Conservation (phyloP, 345 rosid genomes). For the Punica granatum region DNA sequence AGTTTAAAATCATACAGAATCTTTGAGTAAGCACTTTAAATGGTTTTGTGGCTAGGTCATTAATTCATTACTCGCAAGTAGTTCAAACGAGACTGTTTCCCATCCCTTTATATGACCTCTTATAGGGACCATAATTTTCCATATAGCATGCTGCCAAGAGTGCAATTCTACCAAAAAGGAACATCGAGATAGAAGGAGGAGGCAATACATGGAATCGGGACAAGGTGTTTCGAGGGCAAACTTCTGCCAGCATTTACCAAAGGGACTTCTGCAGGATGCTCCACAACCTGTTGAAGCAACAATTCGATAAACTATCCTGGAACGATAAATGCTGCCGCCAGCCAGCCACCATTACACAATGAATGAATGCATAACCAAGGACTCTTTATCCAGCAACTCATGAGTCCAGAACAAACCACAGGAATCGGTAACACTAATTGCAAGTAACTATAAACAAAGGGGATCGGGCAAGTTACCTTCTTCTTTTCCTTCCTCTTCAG, state of each 20-base stretch:
- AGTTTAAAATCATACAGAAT: no score
- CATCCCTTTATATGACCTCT: neutral
- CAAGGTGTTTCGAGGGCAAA: slow-evolving; percentile 28
- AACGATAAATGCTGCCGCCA: slow-evolving; percentile 2
- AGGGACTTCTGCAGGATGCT: slow-evolving; percentile 30
- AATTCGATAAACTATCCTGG: neutral
- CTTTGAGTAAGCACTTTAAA: no score
- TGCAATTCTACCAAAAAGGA: neutral
- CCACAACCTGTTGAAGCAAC: slow-evolving; percentile 34
- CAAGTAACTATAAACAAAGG: neutral
- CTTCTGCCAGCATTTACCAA: slow-evolving; percentile 42
- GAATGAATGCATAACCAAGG: neutral
- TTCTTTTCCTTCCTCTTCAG: slow-evolving; percentile 84
- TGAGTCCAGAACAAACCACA: neutral
- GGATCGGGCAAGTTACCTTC: slow-evolving; percentile 16
- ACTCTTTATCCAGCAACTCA: neutral
- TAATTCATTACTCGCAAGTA: neutral
- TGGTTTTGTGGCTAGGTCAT: neutral
- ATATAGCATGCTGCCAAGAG: neutral
- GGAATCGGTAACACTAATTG: neutral
- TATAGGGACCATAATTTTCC: neutral
- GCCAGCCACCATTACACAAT: neutral
- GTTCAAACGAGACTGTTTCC: neutral
- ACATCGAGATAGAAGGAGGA: slow-evolving; percentile 6
- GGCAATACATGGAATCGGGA: slow-evolving; percentile 34